These are phyloP conservation scores for Penicillium egyptiacum DNA, from an alignment of 495 filamentous ascomycete species.

Conservation along the genomic window DNA sequence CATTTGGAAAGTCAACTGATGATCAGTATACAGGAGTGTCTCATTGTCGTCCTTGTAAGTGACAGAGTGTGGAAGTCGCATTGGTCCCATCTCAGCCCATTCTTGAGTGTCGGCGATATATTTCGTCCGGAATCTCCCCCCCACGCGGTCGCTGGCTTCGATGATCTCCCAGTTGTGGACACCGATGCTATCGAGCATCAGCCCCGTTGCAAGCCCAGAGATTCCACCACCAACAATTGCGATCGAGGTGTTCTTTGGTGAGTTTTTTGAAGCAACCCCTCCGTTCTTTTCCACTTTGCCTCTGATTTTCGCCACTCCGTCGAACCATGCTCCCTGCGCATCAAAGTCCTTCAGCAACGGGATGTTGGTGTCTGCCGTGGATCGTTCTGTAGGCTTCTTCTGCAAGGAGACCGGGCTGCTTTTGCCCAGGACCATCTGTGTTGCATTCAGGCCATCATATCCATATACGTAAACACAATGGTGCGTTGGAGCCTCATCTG, in stretches of 20 bases:
- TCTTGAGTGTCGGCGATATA: conserved; percentile 59
- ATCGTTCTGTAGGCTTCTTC: conserved; percentile 8
- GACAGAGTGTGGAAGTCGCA: conserved; percentile 53
- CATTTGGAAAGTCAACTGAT: conserved; percentile 60
- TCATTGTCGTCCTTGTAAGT: conserved; percentile 45
- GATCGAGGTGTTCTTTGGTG: conserved; percentile 23
- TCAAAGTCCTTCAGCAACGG: conserved; percentile 28
- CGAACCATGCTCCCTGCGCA: conserved; percentile 29
- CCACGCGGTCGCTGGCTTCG: conserved; percentile 49
- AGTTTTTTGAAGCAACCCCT: conserved; percentile 8
- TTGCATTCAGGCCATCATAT: not conserved
- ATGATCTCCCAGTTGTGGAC: conserved; percentile 52
- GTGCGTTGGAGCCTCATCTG: conserved; percentile 5
- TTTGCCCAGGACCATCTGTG: conserved; percentile 8
- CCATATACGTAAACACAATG: conserved; percentile 13
- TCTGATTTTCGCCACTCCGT: conserved; percentile 27
- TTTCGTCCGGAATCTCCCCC: conserved; percentile 58
- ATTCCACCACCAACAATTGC: conserved; percentile 69
- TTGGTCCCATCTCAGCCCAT: conserved; percentile 69
- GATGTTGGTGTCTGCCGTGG: conserved; percentile 14
- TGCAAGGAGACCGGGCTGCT: conserved; percentile 12
- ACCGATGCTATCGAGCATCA: conserved; percentile 50
- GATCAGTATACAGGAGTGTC: conserved; percentile 51
- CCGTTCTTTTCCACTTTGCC: conserved; percentile 7
- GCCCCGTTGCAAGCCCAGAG: conserved; percentile 51